Percentiles rank a stretch among this genome's conserved stretches.
Evolutionary conservation across 805 yeast species (phyloP).

Genomic region (baker's yeast (Saccharomyces cerevisiae)): DNA sequence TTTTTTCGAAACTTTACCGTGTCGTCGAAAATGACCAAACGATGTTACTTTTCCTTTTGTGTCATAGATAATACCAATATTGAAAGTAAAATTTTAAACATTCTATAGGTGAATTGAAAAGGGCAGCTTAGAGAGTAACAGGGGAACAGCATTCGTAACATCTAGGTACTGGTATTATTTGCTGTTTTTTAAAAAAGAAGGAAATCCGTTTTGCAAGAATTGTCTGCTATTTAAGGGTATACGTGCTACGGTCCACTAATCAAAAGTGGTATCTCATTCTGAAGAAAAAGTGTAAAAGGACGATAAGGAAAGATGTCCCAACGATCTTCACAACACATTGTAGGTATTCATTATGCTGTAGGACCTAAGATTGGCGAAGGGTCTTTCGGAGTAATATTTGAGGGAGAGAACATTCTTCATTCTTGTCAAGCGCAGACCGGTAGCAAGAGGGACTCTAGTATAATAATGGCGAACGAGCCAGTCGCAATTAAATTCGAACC

Average conservation of each 20-base stretch:
- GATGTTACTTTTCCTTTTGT: background rate
- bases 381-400: conserved; percentile 77
- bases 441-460: conserved; percentile 7
- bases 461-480: conserved; percentile 18
- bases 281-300: background rate
- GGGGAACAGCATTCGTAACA: background rate
- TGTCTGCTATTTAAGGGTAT: background rate
- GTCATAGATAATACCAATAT: background rate
- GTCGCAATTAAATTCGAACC: conserved; percentile 82
- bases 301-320: background rate
- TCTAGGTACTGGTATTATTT: background rate
- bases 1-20: background rate
- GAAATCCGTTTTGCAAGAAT: background rate
- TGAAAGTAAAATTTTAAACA: background rate
- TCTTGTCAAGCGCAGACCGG: conserved; percentile 26
- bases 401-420: conserved; percentile 65
- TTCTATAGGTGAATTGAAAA: background rate
- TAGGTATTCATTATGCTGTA: conserved; percentile 59
- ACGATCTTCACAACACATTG: conserved; percentile 28
- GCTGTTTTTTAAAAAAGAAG: background rate
- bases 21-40: background rate
- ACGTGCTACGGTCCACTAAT: background rate
- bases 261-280: background rate
- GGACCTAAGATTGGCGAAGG: conserved; percentile 86
- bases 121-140: background rate